Percentiles rank a stretch among this genome's conserved stretches.
Evolutionary conservation across 1,139 yeast species (phyloP).

Genomic region (Magnusiomyces clavatus): DNA sequence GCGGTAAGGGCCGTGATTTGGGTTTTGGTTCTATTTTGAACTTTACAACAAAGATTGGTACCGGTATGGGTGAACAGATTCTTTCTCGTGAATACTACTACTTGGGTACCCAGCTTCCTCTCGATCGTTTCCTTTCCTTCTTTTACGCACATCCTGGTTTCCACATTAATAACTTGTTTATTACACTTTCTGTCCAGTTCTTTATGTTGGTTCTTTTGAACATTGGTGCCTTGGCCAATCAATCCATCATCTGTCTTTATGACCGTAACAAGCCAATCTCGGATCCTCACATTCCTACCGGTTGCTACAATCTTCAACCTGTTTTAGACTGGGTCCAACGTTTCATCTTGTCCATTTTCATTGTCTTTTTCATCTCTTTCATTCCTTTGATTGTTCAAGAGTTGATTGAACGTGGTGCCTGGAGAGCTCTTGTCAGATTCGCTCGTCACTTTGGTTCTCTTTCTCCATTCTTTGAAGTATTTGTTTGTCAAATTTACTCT

Average conservation of each 20-base stretch:
- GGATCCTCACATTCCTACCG: conserved; percentile 76
- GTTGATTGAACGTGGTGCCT: conserved; percentile 93
- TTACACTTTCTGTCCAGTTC: conserved; percentile 87
- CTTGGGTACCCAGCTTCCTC: conserved; percentile 92
- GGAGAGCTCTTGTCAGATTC: conserved; percentile 92
- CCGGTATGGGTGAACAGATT: conserved; percentile 99
- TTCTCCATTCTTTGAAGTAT: conserved; percentile 96
- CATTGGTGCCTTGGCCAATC: conserved; percentile 86
- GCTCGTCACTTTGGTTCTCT: conserved; percentile 80
- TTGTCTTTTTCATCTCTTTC: conserved; percentile 95
- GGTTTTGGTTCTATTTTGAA: conserved; percentile 98
- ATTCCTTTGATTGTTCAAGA: conserved; percentile 96
- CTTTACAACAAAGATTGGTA: conserved; percentile 98
- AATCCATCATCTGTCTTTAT: conserved; percentile 78
- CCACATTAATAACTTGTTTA: conserved; percentile 94
- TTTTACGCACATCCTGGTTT: conserved; percentile 99
- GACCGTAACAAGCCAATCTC: conserved; percentile 79
- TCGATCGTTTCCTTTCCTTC: conserved; percentile 95
- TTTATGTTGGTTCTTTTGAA: conserved; percentile 89
- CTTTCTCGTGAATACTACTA: conserved; percentile 96
- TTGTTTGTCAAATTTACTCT: conserved; percentile 96
- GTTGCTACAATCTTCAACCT: conserved; percentile 89
- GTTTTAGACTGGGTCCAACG: conserved; percentile 96
- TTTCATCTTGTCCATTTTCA: conserved; percentile 94
- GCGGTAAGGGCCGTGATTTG: conserved; percentile 99